These are phyloP conservation scores for Clausena lansium DNA, from an alignment of 345 rosid species.

Conservation along the genomic window DNA sequence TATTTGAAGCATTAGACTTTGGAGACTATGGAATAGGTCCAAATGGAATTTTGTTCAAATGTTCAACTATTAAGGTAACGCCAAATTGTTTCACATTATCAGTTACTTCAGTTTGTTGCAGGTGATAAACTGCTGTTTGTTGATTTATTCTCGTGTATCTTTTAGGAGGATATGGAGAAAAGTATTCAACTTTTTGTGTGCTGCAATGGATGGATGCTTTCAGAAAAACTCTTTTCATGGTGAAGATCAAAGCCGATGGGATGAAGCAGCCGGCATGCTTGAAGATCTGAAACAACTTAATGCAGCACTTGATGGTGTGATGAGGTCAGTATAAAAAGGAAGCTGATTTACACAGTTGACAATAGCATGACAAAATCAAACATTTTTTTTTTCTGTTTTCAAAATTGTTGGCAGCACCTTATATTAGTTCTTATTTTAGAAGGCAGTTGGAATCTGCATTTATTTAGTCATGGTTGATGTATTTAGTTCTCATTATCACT, in stretches of 20 bases:
- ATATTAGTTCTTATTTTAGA: too few species aligned
- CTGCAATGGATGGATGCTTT: constrained; percentile 7
- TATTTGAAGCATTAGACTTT: constrained; percentile 2
- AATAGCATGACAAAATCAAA: neutral
- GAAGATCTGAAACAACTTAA: neutral
- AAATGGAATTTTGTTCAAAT: neutral
- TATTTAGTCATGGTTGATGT: neutral
- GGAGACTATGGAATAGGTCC: neutral
- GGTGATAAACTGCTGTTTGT: neutral
- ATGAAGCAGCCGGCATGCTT: neutral
- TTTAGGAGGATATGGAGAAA: constrained; percentile 15
- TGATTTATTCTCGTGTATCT: neutral
- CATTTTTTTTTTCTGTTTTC: neutral
- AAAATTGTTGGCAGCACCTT: neutral
- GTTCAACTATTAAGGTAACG: constrained; percentile 14
- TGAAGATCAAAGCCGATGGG: neutral
- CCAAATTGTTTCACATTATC: neutral
- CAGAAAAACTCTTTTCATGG: neutral
- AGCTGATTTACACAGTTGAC: neutral
- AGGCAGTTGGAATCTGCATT: neutral
- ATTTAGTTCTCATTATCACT: too few species aligned
- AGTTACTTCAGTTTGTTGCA: too few species aligned
- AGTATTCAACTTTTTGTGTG: constrained; percentile 4
- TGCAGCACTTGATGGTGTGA: neutral
- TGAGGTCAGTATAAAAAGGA: neutral